A percentile compares a stretch with the other conserved stretches of the same genome.
Evolutionary conservation across 106 monocot species (phyloP).

Genomic region (Chionographis japonica): DNA sequence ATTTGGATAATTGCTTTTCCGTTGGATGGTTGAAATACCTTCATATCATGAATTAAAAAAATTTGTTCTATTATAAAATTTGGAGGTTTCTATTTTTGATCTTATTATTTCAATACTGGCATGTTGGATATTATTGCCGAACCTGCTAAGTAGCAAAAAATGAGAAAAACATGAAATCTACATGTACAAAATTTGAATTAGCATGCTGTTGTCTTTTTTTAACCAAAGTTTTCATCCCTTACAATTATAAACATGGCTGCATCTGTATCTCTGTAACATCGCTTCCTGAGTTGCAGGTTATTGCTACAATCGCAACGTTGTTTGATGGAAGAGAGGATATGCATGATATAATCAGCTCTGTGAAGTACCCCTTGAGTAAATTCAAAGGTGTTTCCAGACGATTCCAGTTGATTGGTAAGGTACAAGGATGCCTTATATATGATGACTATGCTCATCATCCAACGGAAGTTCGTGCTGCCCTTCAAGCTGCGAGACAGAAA

Average conservation of each 20-base stretch:
- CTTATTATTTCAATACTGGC: no score
- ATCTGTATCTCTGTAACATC: not conserved
- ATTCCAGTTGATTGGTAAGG: constrained; percentile 38
- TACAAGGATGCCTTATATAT: constrained; percentile 32
- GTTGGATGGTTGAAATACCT: no score
- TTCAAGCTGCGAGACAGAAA: constrained; percentile 31
- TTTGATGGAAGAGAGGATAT: constrained; percentile 4
- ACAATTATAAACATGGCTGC: not conserved
- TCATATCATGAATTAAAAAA: no score
- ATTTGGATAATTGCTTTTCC: no score
- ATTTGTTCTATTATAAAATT: no score
- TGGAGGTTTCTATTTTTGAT: no score
- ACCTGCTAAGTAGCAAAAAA: no score
- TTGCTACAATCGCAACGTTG: constrained; percentile 23
- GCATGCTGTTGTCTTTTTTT: no score
- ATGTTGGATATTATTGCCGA: no score
- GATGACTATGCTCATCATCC: constrained; percentile 58
- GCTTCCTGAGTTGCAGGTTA: constrained; percentile 16
- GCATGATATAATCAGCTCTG: constrained; percentile 11
- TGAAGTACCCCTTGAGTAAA: constrained; percentile 20
- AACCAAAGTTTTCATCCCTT: not conserved
- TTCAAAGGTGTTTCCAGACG: constrained; percentile 41
- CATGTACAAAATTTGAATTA: no score
- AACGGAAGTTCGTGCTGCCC: constrained; percentile 36
- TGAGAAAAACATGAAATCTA: no score